Conservation (phyloP, 2,329 filamentous ascomycete species). For the Alternaria sp. region DNA sequence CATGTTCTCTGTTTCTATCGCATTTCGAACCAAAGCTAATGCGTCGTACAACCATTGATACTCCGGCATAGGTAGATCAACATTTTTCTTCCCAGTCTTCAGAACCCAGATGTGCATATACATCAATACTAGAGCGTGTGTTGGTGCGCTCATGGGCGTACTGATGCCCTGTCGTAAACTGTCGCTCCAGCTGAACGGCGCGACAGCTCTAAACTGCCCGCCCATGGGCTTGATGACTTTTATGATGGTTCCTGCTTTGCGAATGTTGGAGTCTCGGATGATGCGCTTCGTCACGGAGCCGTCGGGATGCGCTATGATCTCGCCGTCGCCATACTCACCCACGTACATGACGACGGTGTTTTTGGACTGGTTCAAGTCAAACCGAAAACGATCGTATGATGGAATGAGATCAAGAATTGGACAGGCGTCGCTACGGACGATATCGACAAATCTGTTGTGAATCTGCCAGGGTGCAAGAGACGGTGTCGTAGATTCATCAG, state of each 20-base stretch:
- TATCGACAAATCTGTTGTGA: not conserved
- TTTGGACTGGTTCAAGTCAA: not conserved
- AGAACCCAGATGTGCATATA: not conserved
- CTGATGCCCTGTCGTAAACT: not conserved
- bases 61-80: not conserved
- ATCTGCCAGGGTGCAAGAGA: not conserved
- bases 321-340: not conserved
- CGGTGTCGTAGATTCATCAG: not conserved
- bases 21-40: not conserved
- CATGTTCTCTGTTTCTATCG: not conserved
- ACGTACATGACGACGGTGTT: not conserved
- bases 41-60: not conserved
- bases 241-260: not conserved
- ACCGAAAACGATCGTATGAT: not conserved
- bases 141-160: not conserved
- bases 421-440: not conserved
- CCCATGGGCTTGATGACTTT: not conserved
- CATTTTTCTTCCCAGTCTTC: not conserved
- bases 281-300: not conserved
- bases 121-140: not conserved
- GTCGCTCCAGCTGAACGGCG: not conserved
- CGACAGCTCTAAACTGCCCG: not conserved
- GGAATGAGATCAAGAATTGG: not conserved
- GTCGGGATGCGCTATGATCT: not conserved
- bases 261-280: not conserved